phyloP scores from a whole-genome alignment of 768 basidiomycete species.

The Agrocybe praecox region DNA sequence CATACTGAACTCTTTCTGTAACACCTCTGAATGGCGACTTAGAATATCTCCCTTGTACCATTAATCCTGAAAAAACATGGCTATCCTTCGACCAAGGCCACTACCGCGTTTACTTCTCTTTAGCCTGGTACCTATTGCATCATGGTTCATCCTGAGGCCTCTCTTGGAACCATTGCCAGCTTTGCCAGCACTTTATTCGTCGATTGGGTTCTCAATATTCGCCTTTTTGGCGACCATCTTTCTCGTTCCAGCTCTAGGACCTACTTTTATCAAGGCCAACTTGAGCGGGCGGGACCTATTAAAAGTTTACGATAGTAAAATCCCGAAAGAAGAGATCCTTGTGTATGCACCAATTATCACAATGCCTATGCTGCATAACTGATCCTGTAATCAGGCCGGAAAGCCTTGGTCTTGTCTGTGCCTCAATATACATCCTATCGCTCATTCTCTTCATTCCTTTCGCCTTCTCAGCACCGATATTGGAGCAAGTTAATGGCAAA shows the following conservation, averaged over 20 bases:
- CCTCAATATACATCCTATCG: constrained; percentile 83
- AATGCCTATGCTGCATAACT: not conserved
- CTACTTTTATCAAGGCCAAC: constrained; percentile 78
- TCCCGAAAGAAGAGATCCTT: constrained; percentile 59
- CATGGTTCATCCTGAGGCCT: constrained; percentile 75
- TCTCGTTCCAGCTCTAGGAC: constrained; percentile 82
- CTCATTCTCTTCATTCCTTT: constrained; percentile 95
- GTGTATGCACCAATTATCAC: constrained; percentile 3
- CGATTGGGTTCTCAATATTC: constrained; percentile 81
- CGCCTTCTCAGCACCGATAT: constrained; percentile 79
- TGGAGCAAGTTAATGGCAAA: constrained; percentile 42
- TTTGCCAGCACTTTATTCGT: constrained; percentile 74
- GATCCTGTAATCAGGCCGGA: constrained; percentile 72
- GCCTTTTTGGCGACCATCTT: constrained; percentile 78
- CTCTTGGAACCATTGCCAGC: constrained; percentile 69
- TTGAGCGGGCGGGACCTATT: constrained; percentile 87
- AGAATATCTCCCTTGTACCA: not conserved
- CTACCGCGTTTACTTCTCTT: constrained; percentile 54
- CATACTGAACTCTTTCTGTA: not conserved
- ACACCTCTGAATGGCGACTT: no score
- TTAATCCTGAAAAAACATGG: constrained; percentile 14
- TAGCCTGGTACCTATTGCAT: constrained; percentile 65
- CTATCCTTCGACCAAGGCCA: constrained; percentile 45
- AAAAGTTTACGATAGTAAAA: constrained; percentile 73
- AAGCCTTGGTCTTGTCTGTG: constrained; percentile 89